A percentile compares a stretch with the other conserved stretches of the same genome.
Conservation (phyloP, 148 eudicot species). For the Amaranthus palmeri region DNA sequence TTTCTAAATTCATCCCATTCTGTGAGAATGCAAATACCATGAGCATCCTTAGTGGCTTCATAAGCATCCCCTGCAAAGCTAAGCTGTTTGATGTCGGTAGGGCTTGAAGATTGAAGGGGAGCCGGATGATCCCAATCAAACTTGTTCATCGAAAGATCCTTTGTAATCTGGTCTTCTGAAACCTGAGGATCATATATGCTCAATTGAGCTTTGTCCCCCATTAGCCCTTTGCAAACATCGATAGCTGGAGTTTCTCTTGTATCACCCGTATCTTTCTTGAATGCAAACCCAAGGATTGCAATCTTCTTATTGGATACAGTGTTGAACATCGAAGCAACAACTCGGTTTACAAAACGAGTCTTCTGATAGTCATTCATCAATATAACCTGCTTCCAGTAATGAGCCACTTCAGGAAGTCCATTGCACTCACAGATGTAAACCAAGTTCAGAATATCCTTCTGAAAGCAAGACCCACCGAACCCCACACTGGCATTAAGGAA, state of each 20-base stretch:
- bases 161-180: constrained; percentile 47
- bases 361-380: constrained; percentile 63
- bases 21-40: constrained; percentile 57
- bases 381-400: constrained; percentile 74
- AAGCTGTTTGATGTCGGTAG: constrained; percentile 37
- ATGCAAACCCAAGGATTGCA: constrained; percentile 63
- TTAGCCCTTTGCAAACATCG: constrained; percentile 57
- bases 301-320: constrained; percentile 57
- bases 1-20: constrained; percentile 76
- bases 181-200: constrained; percentile 64
- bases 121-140: constrained; percentile 58
- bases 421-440: constrained; percentile 74
- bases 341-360: constrained; percentile 59
- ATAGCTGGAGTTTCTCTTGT: constrained; percentile 69
- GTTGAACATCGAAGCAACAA: constrained; percentile 69
- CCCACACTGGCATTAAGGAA: constrained; percentile 73
- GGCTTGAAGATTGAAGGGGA: constrained; percentile 48
- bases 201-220: constrained; percentile 53
- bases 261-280: constrained; percentile 74
- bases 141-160: constrained; percentile 52
- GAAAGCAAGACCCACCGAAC: constrained; percentile 73
- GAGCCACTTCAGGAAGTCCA: constrained; percentile 68
- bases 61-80: constrained; percentile 54
- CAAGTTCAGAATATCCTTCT: constrained; percentile 66
- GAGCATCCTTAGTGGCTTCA: constrained; percentile 62